These are phyloP conservation scores for Nannizziopsis barbatae DNA, from an alignment of 2,329 filamentous ascomycete species.

Conservation along the genomic window DNA sequence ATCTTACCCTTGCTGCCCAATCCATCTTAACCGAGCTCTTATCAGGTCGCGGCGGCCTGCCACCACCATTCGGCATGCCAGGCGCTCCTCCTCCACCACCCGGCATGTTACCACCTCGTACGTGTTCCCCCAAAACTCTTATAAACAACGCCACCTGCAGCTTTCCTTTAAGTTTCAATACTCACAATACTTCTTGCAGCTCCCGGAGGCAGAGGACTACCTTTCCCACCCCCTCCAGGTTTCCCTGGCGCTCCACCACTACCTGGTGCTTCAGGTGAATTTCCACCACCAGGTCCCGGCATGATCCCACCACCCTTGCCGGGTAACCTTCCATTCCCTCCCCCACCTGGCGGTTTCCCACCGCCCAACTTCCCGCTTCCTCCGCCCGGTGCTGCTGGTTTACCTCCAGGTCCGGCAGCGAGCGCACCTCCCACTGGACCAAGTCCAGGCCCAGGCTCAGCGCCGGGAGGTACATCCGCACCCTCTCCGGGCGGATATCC, in stretches of 20 bases:
- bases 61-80: conserved; percentile 48
- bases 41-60: conserved; percentile 33
- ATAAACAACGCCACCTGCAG: no score
- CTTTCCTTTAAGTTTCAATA: not conserved
- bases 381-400: conserved; percentile 22
- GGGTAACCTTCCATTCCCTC: conserved; percentile 29
- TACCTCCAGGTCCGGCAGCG: conserved; percentile 20
- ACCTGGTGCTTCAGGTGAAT: conserved; percentile 14
- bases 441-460: conserved; percentile 22
- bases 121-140: conserved; percentile 22
- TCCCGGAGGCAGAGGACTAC: conserved; percentile 45
- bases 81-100: conserved; percentile 30
- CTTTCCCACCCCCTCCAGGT: conserved; percentile 41
- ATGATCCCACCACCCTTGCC: conserved; percentile 4
- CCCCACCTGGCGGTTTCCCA: conserved; percentile 23
- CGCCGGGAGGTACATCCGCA: conserved; percentile 13
- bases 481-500: conserved; percentile 20
- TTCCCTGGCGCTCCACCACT: conserved; percentile 27
- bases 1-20: not conserved
- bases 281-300: conserved; percentile 4
- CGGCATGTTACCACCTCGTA: conserved; percentile 43
- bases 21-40: conserved; percentile 9
- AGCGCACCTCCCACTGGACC: conserved; percentile 21
- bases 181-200: conserved; percentile 28
- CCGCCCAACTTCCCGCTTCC: conserved; percentile 45